These are phyloP conservation scores for Allium sativum DNA, from an alignment of 106 monocot species.

Conservation along the genomic window DNA sequence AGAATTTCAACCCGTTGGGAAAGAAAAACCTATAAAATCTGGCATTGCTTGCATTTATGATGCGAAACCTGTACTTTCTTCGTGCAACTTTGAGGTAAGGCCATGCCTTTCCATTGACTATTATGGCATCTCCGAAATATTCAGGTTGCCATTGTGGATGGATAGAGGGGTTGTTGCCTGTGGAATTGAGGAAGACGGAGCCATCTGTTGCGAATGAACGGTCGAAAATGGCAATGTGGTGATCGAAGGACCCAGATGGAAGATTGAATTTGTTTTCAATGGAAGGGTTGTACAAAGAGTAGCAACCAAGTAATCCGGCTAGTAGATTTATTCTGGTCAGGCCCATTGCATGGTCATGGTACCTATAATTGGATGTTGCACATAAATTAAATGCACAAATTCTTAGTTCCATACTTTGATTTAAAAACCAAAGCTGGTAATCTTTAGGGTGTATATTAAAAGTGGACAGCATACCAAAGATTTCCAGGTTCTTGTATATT, in stretches of 20 bases:
- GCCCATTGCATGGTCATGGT: constrained; percentile 69
- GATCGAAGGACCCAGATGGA: constrained; percentile 46
- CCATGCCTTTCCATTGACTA: constrained; percentile 97
- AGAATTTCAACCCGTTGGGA: constrained; percentile 50
- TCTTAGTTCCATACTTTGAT: too few relatives aligned
- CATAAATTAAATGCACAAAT: too few relatives aligned
- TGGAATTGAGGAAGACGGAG: constrained; percentile 75
- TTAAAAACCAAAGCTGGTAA: too few relatives aligned
- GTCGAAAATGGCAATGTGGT: constrained; percentile 54
- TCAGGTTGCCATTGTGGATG: constrained; percentile 98
- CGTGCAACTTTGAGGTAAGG: constrained; percentile 47
- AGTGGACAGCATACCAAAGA: constrained; percentile 49
- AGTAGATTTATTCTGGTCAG: constrained; percentile 52
- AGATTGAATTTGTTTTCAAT: constrained; percentile 32
- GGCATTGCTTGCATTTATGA: constrained; percentile 88
- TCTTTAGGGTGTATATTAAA: too few relatives aligned
- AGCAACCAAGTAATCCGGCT: constrained; percentile 62
- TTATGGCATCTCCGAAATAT: constrained; percentile 74
- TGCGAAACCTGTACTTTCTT: constrained; percentile 71
- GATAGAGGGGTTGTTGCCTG: constrained; percentile 57
- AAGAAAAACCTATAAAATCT: constrained; percentile 57
- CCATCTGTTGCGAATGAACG: constrained; percentile 64
- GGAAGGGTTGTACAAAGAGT: constrained; percentile 37
- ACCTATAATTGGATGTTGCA: constrained; percentile 13
- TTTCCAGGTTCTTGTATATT: constrained; percentile 70